Percentiles rank a stretch among this genome's conserved stretches.
phyloP scores from a whole-genome alignment of 148 eudicot species.

The Silene uniflora region DNA sequence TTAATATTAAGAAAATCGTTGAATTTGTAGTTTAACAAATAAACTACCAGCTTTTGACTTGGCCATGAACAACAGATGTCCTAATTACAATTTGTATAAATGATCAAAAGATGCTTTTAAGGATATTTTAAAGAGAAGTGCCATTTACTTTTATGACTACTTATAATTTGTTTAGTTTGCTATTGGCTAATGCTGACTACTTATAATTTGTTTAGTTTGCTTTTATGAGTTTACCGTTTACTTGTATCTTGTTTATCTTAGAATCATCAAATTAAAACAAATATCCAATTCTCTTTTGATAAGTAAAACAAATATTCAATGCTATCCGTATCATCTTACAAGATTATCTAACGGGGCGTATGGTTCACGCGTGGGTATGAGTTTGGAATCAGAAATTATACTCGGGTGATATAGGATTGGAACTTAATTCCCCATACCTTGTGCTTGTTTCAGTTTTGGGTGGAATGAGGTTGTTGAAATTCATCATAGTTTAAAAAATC shows the following conservation, averaged over 20 bases:
- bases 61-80: constrained; percentile 10
- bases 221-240: not conserved
- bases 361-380: too few species aligned
- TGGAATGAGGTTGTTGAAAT: too few species aligned
- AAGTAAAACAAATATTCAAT: too few species aligned
- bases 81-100: not conserved
- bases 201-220: not conserved
- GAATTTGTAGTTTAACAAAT: constrained; percentile 14
- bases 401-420: too few species aligned
- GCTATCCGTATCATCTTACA: not conserved
- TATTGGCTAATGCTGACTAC: constrained; percentile 3
- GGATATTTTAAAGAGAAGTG: constrained; percentile 1
- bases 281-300: not conserved
- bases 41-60: constrained; percentile 22
- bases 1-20: constrained; percentile 13
- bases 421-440: too few species aligned
- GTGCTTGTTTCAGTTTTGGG: too few species aligned
- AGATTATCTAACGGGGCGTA: not conserved
- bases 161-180: too few species aligned
- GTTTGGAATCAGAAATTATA: too few species aligned
- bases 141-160: too few species aligned
- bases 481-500: too few species aligned
- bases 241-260: not conserved
- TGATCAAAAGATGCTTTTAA: not conserved
- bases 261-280: constrained; percentile 6